Evolutionary conservation across 345 rosid species (phyloP).

Genomic region (Cochlearia excelsa): DNA sequence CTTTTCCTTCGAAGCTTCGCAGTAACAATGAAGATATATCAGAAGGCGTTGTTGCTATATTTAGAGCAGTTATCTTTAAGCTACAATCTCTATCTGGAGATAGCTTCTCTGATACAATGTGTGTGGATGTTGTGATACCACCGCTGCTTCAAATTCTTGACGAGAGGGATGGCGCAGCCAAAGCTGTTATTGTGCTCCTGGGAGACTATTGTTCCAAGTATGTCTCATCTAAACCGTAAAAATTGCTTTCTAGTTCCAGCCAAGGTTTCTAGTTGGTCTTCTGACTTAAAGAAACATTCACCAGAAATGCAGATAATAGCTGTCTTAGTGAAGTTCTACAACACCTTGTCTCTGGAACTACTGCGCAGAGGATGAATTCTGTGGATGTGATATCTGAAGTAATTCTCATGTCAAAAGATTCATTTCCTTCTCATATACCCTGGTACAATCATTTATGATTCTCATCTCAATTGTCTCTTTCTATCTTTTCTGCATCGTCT

Average conservation of each 20-base stretch:
- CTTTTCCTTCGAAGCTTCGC: slow-evolving; percentile 54
- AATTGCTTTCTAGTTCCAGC: slow-evolving; percentile 1
- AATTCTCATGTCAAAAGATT: slow-evolving; percentile 42
- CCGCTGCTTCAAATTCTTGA: slow-evolving; percentile 73
- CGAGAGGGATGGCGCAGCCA: slow-evolving; percentile 79
- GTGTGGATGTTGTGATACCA: slow-evolving; percentile 54
- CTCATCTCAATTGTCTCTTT: slow-evolving; percentile 13
- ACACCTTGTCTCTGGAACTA: slow-evolving; percentile 63
- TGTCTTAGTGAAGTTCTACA: slow-evolving; percentile 68
- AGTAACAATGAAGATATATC: slow-evolving; percentile 66
- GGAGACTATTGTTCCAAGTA: slow-evolving; percentile 82
- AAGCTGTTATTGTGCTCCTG: slow-evolving; percentile 62
- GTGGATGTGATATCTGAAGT: slow-evolving; percentile 74
- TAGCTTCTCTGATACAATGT: slow-evolving; percentile 43
- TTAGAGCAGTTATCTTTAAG: slow-evolving; percentile 59
- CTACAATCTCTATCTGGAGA: slow-evolving; percentile 47
- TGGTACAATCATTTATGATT: slow-evolving; percentile 44
- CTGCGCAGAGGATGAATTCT: slow-evolving; percentile 65
- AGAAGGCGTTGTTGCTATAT: slow-evolving; percentile 57
- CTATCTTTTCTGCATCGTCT: slow-evolving; percentile 17
- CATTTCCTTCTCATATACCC: slow-evolving; percentile 47
- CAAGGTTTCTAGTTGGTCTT: slow-evolving; percentile 1
- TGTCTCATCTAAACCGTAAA: slow-evolving; percentile 20
- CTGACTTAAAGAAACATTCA: slow-evolving; percentile 39
- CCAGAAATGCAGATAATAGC: slow-evolving; percentile 51